Conservation (phyloP, 1,284 basidiomycete species). For the Pholiota adiposa region DNA sequence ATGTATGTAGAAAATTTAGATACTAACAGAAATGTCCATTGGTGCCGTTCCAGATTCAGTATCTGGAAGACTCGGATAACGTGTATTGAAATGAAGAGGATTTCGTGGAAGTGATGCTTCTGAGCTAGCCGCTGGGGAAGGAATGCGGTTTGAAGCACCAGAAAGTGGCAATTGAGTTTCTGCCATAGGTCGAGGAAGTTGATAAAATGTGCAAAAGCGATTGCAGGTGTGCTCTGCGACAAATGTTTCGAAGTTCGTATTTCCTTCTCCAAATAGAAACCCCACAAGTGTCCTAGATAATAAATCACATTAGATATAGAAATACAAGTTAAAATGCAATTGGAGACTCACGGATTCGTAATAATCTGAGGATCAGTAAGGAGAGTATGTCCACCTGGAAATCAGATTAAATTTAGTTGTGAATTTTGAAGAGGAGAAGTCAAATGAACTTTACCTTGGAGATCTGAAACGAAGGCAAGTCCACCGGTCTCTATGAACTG, state of each 20-base stretch:
- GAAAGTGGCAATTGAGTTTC: too few species aligned
- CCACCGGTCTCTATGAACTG: slow-evolving; percentile 11
- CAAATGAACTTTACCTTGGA: slow-evolving; percentile 3
- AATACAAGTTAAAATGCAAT: neutral
- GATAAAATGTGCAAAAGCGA: slow-evolving; percentile 2
- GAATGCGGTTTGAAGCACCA: too few species aligned
- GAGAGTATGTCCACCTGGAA: slow-evolving; percentile 1
- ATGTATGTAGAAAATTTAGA: too few species aligned
- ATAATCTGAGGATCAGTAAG: slow-evolving; percentile 9
- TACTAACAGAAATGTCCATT: too few species aligned
- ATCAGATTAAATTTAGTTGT: neutral
- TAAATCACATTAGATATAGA: neutral
- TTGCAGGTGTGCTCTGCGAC: neutral
- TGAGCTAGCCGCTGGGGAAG: too few species aligned
- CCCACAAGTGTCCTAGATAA: neutral
- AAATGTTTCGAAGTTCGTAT: slow-evolving; percentile 5
- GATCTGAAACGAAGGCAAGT: slow-evolving; percentile 12
- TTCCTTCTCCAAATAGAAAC: slow-evolving; percentile 1
- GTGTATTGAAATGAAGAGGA: too few species aligned
- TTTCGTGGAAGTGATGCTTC: too few species aligned
- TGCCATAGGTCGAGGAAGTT: neutral
- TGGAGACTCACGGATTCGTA: neutral
- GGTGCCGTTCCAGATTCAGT: too few species aligned
- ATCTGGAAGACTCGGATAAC: too few species aligned
- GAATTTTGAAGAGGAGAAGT: neutral